Conservation (phyloP, 306 rosid genomes). For the Malus asiatica region DNA sequence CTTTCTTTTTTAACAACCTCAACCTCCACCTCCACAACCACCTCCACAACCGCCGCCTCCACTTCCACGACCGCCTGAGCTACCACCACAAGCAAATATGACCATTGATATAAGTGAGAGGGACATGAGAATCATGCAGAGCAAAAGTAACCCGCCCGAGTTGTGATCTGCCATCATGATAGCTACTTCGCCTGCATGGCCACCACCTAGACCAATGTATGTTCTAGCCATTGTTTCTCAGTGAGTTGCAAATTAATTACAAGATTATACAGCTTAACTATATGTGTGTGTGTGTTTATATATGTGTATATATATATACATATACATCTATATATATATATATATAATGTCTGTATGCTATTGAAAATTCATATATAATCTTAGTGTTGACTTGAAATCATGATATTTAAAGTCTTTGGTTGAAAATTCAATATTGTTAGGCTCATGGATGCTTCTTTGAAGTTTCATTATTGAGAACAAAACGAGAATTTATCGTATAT, state of each 20-base stretch:
- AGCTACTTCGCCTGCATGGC: background rate
- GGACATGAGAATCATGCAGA: slow-evolving; percentile 24
- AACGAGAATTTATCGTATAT: too few species aligned
- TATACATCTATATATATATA: too few species aligned
- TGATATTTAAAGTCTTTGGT: too few species aligned
- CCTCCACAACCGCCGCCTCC: background rate
- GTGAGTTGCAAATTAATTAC: too few species aligned
- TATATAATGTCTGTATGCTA: too few species aligned
- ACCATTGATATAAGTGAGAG: slow-evolving; percentile 27
- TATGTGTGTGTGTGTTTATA: too few species aligned
- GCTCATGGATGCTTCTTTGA: too few species aligned
- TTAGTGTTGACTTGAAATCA: background rate
- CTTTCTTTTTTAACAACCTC: background rate
- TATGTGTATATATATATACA: too few species aligned
- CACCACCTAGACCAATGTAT: background rate
- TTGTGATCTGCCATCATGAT: background rate
- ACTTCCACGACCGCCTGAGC: background rate
- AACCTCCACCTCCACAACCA: background rate
- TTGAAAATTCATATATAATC: background rate
- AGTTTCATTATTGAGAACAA: too few species aligned
- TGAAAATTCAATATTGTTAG: too few species aligned
- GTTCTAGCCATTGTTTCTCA: background rate
- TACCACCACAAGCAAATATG: slow-evolving; percentile 27
- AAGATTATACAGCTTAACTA: too few species aligned
- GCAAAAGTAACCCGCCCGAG: background rate